Base-by-base conservation (phyloP, 495 filamentous ascomycete genomes). In the Aspergillus taichungensis region DNA sequence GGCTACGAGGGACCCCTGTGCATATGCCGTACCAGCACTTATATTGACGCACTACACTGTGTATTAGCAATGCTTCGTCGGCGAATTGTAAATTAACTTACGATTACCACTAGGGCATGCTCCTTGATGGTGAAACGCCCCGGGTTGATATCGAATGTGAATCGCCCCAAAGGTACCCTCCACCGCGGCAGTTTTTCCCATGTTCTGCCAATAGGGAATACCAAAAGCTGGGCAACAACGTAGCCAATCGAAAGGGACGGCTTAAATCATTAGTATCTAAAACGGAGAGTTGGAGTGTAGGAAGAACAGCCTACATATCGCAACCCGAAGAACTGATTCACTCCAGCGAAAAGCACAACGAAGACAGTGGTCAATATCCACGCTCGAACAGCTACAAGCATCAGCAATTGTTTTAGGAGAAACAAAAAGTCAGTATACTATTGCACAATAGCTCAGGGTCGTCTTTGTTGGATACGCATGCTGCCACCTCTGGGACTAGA, bases 221-320 rank as follows among this genome's bases (percentile, higher is more conserved):
- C 77, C 30, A 84, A 62, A 30, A 84, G 69, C 55, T 82, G 79
- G n/a, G 77, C 78, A 7, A 81, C 75, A 34, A 82, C 69, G 38
- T 79, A 65, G 14, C 74, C 75, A 53, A 94, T 88, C 6, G 79
- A 76, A 53, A 94, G 84, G 51, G 84, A 88, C 24, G 87, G 87
- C 71, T 91, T 86, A 69, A 80, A 68, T 3, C 9, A 37, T 57
- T 27, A 54, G 38, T 35, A 43, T 33, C 24, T n/a, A n/a, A n/a
- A n/a, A 8, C 6, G 7, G 7, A 8, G 18, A 24, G 18, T 6
- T 7, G 9, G 9, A 13, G 8, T 18, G 30, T 24, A 30, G 13
- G 18, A 11, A n/a, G 5, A 6, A 3, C 1, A 40, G 46, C 53
- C n/a, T 42, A 60, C 56, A 48, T 60, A 60, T 53, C 57, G 51